Conservation (phyloP, 1,139 yeast genomes). For the Hansenula lynferdii region DNA sequence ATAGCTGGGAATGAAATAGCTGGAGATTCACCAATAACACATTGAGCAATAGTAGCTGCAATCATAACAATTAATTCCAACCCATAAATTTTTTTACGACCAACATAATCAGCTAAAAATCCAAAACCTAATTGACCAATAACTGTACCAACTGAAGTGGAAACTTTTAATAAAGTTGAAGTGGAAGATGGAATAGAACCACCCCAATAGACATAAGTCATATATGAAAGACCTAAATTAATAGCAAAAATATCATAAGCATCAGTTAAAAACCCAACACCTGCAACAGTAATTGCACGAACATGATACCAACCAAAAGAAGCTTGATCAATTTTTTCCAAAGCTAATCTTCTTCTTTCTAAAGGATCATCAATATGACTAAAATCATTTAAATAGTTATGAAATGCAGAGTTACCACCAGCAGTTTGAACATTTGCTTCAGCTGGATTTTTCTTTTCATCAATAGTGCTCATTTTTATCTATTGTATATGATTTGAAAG, state of each 20-base stretch:
- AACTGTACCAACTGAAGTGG: conserved; percentile 93
- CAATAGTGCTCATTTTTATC: too few species aligned
- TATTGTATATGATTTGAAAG: too few species aligned
- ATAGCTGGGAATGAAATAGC: conserved; percentile 71
- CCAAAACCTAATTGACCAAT: conserved; percentile 91
- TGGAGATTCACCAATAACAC: conserved; percentile 62
- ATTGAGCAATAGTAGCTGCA: conserved; percentile 73
- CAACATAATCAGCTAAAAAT: conserved; percentile 74
- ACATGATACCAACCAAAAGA: conserved; percentile 85
- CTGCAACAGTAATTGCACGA: conserved; percentile 84
- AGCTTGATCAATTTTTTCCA: conserved; percentile 83
- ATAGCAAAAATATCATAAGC: conserved; percentile 91
- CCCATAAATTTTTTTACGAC: conserved; percentile 88
- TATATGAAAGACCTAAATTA: conserved; percentile 72
- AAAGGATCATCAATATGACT: conserved; percentile 83
- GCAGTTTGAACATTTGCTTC: conserved; percentile 32
- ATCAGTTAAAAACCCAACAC: conserved; percentile 92
- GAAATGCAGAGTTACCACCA: conserved; percentile 91
- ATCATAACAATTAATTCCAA: conserved; percentile 81
- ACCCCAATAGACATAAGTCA: conserved; percentile 70
- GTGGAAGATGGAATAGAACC: conserved; percentile 64
- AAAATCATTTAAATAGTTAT: conserved; percentile 77
- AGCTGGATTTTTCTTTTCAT: conserved; percentile 19
- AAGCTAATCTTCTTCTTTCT: conserved; percentile 85
- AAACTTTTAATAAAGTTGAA: conserved; percentile 70